A percentile compares a stretch with the other conserved stretches of the same genome.
phyloP scores from a whole-genome alignment of 352 stramenopile species.

The Globisporangium cylindrosporum region DNA sequence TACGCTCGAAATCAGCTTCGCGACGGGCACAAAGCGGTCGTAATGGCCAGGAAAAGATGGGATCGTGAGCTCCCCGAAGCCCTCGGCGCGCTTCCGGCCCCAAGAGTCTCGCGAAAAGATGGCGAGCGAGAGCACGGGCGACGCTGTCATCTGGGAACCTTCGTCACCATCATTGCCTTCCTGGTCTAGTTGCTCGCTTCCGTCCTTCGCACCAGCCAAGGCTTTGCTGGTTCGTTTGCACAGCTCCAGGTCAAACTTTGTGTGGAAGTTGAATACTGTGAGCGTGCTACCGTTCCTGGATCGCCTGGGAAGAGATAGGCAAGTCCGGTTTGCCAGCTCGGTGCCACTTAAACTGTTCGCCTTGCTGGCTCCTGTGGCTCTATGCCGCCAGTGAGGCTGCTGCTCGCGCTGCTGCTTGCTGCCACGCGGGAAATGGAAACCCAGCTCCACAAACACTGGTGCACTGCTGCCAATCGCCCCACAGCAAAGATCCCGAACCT shows the following conservation, averaged over 20 bases:
- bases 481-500: neutral
- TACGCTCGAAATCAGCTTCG: slow-evolving; percentile 29
- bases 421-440: slow-evolving; percentile 4
- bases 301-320: neutral
- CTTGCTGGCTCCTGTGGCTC: neutral
- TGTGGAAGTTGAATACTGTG: slow-evolving; percentile 18
- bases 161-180: neutral
- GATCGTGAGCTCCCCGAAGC: slow-evolving; percentile 35
- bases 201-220: neutral
- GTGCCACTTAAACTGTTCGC: too few species aligned
- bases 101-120: slow-evolving; percentile 51
- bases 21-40: slow-evolving; percentile 38
- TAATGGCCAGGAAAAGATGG: slow-evolving; percentile 23
- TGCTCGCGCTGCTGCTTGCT: neutral
- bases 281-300: neutral
- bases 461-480: neutral
- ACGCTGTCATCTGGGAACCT: neutral
- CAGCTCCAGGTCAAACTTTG: slow-evolving; percentile 18
- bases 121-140: slow-evolving; percentile 24
- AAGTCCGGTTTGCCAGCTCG: neutral
- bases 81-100: slow-evolving; percentile 35
- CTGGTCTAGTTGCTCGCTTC: neutral
- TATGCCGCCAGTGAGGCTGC: neutral
- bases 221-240: slow-evolving; percentile 1
- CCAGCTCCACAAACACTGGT: slow-evolving; percentile 12